Evolutionary conservation across 192 early-diverging fungal genomes (phyloP).

Genomic region (Ambispora gerdemannii): DNA sequence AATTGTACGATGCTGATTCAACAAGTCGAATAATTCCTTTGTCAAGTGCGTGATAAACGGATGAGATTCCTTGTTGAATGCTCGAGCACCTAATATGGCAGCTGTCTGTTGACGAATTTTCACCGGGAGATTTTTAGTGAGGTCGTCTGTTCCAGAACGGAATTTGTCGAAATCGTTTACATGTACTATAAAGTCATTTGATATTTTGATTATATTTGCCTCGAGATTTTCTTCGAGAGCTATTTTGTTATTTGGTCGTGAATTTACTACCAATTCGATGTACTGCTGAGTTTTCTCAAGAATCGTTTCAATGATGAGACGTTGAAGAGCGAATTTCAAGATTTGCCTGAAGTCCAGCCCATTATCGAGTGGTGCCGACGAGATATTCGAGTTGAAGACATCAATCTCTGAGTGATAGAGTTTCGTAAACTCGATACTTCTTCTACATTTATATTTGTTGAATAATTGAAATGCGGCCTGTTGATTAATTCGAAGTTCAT

Average conservation of each 20-base stretch:
- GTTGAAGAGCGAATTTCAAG: background rate
- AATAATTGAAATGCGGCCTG: background rate
- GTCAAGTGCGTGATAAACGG: background rate
- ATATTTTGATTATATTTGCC: background rate
- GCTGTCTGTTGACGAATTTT: background rate
- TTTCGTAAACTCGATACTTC: background rate
- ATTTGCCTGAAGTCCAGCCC: background rate
- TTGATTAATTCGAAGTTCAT: background rate
- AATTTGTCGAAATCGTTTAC: background rate
- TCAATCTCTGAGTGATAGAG: background rate
- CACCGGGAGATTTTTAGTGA: background rate
- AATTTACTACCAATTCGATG: background rate
- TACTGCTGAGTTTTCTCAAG: background rate
- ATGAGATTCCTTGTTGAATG: background rate
- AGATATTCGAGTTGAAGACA: background rate
- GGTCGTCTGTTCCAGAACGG: background rate
- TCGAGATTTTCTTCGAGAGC: background rate
- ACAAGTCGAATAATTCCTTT: background rate
- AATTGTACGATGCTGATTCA: background rate
- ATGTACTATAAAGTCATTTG: background rate
- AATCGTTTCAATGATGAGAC: background rate
- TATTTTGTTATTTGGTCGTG: background rate
- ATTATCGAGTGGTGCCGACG: too few relatives aligned
- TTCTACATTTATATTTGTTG: background rate
- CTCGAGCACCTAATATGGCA: background rate